Evolutionary conservation across 225 moss, liverwort and hornwort genomes (phyloP).

Genomic region (Sphagnum contortum): DNA sequence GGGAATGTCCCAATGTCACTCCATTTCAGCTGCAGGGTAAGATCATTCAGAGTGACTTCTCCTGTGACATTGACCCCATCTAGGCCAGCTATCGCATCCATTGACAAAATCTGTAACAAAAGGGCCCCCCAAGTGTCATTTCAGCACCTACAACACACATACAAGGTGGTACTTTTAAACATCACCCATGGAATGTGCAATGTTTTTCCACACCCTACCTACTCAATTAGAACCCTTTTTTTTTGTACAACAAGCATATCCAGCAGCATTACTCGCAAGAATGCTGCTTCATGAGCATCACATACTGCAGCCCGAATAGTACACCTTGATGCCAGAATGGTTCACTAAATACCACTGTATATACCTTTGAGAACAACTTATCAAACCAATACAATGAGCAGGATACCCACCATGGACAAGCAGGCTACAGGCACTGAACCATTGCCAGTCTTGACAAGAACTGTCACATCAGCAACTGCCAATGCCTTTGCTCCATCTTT

Average conservation of each 20-base stretch:
- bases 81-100: slow-evolving; percentile 71
- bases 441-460: slow-evolving; percentile 48
- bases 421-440: slow-evolving; percentile 6
- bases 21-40: slow-evolving; percentile 72
- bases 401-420: no score
- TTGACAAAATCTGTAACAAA: slow-evolving; percentile 54
- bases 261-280: no score
- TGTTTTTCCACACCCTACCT: background rate
- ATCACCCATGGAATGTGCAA: background rate
- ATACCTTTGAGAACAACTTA: no score
- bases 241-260: background rate
- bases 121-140: background rate
- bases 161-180: background rate
- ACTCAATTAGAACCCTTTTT: no score
- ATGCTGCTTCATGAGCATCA: no score
- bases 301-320: no score
- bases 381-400: no score
- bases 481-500: slow-evolving; percentile 47
- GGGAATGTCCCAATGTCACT: slow-evolving; percentile 85
- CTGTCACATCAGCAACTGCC: slow-evolving; percentile 64
- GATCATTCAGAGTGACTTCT: slow-evolving; percentile 52
- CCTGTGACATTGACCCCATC: slow-evolving; percentile 67
- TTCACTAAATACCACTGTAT: background rate
- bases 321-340: no score
- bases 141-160: background rate